Conservation (phyloP, 495 filamentous ascomycete species). For the Penicillium odoratum region DNA sequence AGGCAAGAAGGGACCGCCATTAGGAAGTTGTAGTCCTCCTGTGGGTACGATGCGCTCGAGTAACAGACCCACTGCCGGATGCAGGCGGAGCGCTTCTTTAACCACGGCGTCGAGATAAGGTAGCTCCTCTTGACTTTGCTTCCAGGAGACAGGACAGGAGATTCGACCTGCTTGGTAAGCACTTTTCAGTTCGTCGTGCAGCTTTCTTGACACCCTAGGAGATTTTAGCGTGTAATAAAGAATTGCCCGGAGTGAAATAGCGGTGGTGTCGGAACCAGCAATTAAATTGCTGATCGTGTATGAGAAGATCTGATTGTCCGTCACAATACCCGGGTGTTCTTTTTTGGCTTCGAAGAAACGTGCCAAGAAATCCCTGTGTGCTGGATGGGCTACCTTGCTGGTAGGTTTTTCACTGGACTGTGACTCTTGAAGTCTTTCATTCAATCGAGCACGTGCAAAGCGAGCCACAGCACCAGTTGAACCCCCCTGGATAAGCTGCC, state of each 20-base stretch:
- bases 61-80: slow-evolving; percentile 59
- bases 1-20: slow-evolving; percentile 52
- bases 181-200: slow-evolving; percentile 31
- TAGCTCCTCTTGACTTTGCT: slow-evolving; percentile 45
- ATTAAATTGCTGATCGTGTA: slow-evolving; percentile 41
- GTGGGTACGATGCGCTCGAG: slow-evolving; percentile 49
- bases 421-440: slow-evolving; percentile 20
- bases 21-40: slow-evolving; percentile 34
- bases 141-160: slow-evolving; percentile 30
- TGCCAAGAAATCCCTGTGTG: slow-evolving; percentile 27
- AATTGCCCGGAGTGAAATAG: slow-evolving; percentile 35
- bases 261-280: slow-evolving; percentile 55
- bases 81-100: slow-evolving; percentile 66
- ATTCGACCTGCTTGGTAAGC: slow-evolving; percentile 43
- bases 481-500: slow-evolving; percentile 32
- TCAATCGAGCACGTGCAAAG: slow-evolving; percentile 55
- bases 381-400: background rate
- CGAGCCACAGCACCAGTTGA: slow-evolving; percentile 29
- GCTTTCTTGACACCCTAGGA: background rate
- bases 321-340: slow-evolving; percentile 34
- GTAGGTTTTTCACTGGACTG: background rate
- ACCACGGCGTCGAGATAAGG: slow-evolving; percentile 65
- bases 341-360: slow-evolving; percentile 36
- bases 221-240: background rate
- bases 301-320: slow-evolving; percentile 30